Conservation (phyloP, 768 basidiomycete genomes). For the Lactifluus subvellereus region DNA sequence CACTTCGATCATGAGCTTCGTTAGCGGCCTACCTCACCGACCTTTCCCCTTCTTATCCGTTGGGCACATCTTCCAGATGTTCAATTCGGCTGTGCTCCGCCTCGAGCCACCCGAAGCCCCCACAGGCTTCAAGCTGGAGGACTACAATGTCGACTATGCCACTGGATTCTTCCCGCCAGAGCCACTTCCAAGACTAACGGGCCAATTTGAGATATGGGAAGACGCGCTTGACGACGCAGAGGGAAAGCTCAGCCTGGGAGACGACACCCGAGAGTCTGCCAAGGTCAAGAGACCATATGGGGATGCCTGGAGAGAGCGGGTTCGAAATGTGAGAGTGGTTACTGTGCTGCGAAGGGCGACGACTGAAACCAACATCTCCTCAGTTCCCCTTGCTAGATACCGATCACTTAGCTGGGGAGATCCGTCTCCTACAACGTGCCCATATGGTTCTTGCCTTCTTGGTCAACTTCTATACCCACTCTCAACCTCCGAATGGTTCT, state of each 20-base stretch:
- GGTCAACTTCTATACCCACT: constrained; percentile 86
- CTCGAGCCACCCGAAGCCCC: not conserved
- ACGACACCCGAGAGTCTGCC: constrained; percentile 46
- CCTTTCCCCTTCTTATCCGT: constrained; percentile 15
- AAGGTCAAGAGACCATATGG: constrained; percentile 46
- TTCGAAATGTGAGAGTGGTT: constrained; percentile 51
- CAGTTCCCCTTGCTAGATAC: constrained; percentile 72
- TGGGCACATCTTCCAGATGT: constrained; percentile 18
- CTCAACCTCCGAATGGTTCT: constrained; percentile 43
- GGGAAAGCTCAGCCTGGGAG: constrained; percentile 50
- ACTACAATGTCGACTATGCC: constrained; percentile 49
- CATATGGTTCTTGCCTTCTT: constrained; percentile 89
- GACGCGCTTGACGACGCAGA: constrained; percentile 50
- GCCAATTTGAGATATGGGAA: constrained; percentile 66
- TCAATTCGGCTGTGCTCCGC: constrained; percentile 15
- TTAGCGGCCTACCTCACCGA: constrained; percentile 7
- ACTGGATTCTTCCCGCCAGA: constrained; percentile 82
- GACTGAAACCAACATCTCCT: not conserved
- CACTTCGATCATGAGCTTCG: constrained; percentile 11
- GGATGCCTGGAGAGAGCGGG: constrained; percentile 60
- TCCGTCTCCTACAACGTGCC: constrained; percentile 69
- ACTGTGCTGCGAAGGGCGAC: not conserved
- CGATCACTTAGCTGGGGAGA: constrained; percentile 44
- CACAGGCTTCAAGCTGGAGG: constrained; percentile 24
- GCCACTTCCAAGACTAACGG: constrained; percentile 52